A percentile compares a stretch with the other conserved stretches of the same genome.
phyloP scores from a whole-genome alignment of 495 filamentous ascomycete species.

The Hypoxylon fuscum region DNA sequence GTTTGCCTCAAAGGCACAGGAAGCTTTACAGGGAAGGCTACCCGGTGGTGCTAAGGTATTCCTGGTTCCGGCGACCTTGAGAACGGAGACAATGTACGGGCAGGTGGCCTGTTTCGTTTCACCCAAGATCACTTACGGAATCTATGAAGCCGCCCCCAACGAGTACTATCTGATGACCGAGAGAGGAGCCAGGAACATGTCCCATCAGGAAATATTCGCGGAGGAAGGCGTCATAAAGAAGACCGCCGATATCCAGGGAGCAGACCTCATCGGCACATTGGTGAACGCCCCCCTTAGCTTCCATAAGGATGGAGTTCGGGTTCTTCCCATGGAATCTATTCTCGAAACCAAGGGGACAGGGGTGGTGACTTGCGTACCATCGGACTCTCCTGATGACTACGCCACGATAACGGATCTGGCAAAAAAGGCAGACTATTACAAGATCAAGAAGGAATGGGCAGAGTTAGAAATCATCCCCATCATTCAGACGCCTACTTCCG shows the following conservation, averaged over 20 bases:
- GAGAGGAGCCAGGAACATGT: conserved; percentile 93
- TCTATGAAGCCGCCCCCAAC: conserved; percentile 84
- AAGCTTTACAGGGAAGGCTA: conserved; percentile 78
- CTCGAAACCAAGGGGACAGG: conserved; percentile 93
- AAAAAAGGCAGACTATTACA: conserved; percentile 98
- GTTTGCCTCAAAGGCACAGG: conserved; percentile 77
- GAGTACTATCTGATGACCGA: conserved; percentile 89
- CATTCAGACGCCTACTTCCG: conserved; percentile 87
- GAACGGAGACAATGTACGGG: conserved; percentile 98
- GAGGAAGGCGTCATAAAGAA: conserved; percentile 77
- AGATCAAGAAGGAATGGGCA: conserved; percentile 96
- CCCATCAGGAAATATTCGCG: conserved; percentile 88
- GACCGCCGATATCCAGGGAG: conserved; percentile 74
- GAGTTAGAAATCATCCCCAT: conserved; percentile 86
- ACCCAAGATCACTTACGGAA: conserved; percentile 86
- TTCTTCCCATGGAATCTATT: conserved; percentile 94
- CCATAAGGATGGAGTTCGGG: conserved; percentile 77
- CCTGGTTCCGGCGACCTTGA: conserved; percentile 89
- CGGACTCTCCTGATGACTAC: conserved; percentile 95
- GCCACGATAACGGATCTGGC: conserved; percentile 86
- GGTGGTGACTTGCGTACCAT: conserved; percentile 94
- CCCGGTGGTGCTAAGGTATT: conserved; percentile 83
- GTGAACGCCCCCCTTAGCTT: conserved; percentile 91
- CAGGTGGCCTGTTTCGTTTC: conserved; percentile 97
- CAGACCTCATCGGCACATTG: conserved; percentile 83